These are phyloP conservation scores for Globisporangium camurandrum DNA, from an alignment of 352 stramenopile genomes.

Conservation along the genomic window DNA sequence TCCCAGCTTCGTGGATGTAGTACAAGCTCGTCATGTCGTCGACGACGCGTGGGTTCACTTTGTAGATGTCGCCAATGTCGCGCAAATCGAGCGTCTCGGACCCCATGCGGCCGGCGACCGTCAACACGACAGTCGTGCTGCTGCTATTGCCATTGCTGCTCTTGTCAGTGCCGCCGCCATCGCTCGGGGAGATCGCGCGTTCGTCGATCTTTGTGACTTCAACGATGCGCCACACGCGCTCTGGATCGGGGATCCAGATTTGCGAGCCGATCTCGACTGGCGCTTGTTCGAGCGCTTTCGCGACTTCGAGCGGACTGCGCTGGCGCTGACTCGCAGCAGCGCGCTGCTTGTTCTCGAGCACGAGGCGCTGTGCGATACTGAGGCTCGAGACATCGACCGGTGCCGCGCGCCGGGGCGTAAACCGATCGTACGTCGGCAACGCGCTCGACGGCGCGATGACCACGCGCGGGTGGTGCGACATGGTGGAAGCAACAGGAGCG, in stretches of 20 bases:
- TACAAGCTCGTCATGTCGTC: constrained; percentile 86
- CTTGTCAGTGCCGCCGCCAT: constrained; percentile 44
- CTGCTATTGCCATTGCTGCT: constrained; percentile 41
- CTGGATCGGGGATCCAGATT: constrained; percentile 82
- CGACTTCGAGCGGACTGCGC: constrained; percentile 65
- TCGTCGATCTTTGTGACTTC: constrained; percentile 56
- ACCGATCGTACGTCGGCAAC: constrained; percentile 74
- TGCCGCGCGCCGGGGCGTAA: constrained; percentile 48
- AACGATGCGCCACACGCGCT: constrained; percentile 79
- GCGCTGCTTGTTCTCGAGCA: constrained; percentile 82
- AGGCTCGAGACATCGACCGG: constrained; percentile 55
- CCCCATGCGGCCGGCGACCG: constrained; percentile 61
- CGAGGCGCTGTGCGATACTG: constrained; percentile 74
- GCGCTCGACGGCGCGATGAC: constrained; percentile 54
- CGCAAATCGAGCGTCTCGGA: constrained; percentile 70
- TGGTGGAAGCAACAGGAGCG: constrained; percentile 3
- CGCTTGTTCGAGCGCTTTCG: constrained; percentile 50
- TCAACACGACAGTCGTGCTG: constrained; percentile 53
- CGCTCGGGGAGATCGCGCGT: background rate
- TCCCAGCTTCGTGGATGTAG: constrained; percentile 86
- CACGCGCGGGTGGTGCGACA: constrained; percentile 42
- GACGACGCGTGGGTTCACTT: constrained; percentile 78
- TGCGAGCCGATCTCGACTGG: constrained; percentile 72
- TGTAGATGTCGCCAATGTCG: constrained; percentile 81
- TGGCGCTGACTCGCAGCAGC: constrained; percentile 48